Percentiles rank a stretch among this genome's conserved stretches.
phyloP scores from a whole-genome alignment of 805 yeast genomes.

The Komagataella pastoris region DNA sequence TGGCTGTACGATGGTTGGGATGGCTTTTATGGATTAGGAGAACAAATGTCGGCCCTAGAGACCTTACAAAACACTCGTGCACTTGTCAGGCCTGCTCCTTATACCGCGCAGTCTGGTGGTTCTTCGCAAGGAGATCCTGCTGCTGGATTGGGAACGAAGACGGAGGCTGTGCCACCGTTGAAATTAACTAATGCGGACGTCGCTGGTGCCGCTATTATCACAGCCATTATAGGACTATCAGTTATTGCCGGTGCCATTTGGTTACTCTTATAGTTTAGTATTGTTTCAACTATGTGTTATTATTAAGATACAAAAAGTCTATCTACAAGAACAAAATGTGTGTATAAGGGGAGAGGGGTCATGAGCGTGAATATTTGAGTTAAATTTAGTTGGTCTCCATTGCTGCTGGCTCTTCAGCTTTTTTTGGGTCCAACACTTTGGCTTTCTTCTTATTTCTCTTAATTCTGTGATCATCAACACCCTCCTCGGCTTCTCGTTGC shows the following conservation, averaged over 20 bases:
- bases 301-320: neutral
- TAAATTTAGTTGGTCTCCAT: neutral
- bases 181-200: constrained; percentile 30
- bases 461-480: neutral
- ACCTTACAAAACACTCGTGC: constrained; percentile 33
- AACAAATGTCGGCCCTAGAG: constrained; percentile 72
- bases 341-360: neutral
- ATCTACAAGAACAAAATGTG: neutral
- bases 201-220: constrained; percentile 62
- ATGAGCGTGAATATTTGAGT: neutral
- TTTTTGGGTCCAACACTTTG: neutral
- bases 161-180: constrained; percentile 25
- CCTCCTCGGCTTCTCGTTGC: neutral
- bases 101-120: constrained; percentile 53
- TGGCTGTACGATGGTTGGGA: constrained; percentile 60
- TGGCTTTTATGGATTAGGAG: constrained; percentile 64
- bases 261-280: constrained; percentile 8
- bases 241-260: constrained; percentile 15
- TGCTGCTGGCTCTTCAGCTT: neutral
- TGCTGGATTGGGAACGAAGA: constrained; percentile 40
- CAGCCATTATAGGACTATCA: constrained; percentile 34
- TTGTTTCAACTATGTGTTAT: neutral
- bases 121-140: constrained; percentile 52
- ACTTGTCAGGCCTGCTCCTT: constrained; percentile 37
- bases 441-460: constrained; percentile 1